These are phyloP conservation scores for Ramularia endophylla DNA, from an alignment of 2,329 filamentous ascomycete species.

Conservation along the genomic window DNA sequence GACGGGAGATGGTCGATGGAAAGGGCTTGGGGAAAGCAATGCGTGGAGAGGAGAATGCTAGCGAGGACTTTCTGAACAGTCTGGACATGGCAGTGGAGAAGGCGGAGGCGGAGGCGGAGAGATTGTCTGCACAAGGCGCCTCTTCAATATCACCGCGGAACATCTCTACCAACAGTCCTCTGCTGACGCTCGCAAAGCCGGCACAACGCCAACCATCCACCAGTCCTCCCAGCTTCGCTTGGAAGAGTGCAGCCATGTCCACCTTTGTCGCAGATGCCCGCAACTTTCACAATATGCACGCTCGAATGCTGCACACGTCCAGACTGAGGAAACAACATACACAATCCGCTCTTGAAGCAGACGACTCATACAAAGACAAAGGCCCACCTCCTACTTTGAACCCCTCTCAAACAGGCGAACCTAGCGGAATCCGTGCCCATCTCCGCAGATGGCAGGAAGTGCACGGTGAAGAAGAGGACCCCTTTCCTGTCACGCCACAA, in stretches of 20 bases:
- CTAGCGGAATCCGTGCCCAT: constrained; percentile 30
- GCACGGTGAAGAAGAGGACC: constrained; percentile 25
- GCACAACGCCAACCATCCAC: not conserved
- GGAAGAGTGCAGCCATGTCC: not conserved
- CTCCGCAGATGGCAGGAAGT: constrained; percentile 41
- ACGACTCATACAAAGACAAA: not conserved
- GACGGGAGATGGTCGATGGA: too few relatives aligned
- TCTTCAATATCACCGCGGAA: not conserved
- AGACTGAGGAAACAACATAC: not conserved
- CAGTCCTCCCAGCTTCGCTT: not conserved
- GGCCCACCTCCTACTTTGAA: constrained; percentile 4
- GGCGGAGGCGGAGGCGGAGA: too few relatives aligned
- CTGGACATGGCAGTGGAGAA: too few relatives aligned
- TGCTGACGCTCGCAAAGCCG: not conserved
- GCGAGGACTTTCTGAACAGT: too few relatives aligned
- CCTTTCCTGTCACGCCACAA: constrained; percentile 10
- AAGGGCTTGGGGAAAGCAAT: too few relatives aligned
- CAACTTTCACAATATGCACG: not conserved
- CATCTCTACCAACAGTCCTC: not conserved
- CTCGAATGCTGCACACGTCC: constrained; percentile 6
- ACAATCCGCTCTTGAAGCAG: not conserved
- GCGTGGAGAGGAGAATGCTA: too few relatives aligned
- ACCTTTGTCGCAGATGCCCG: too few relatives aligned
- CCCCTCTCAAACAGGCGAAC: too few relatives aligned
- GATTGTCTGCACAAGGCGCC: too few relatives aligned